These are phyloP conservation scores for Lizanozyma gosingica DNA, from an alignment of 1,139 yeast species.

Conservation along the genomic window DNA sequence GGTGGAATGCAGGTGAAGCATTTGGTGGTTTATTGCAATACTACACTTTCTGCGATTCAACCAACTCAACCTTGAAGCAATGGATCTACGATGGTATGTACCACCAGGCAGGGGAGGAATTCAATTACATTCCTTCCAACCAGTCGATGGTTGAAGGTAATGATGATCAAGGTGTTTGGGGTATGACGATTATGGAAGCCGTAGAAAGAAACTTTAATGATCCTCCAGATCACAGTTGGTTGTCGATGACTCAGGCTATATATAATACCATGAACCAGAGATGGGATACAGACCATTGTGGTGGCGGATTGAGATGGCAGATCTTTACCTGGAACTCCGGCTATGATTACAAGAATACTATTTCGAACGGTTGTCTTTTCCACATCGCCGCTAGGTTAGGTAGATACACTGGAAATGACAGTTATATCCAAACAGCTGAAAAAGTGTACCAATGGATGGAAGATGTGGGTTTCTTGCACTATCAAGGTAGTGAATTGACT, in stretches of 20 bases:
- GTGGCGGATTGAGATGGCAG: conserved; percentile 85
- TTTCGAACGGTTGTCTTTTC: conserved; percentile 72
- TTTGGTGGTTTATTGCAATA: conserved; percentile 54
- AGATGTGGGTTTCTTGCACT: conserved; percentile 38
- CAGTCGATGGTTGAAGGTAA: conserved; percentile 60
- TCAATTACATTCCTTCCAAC: conserved; percentile 48
- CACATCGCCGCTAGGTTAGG: conserved; percentile 73
- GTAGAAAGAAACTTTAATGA: conserved; percentile 52
- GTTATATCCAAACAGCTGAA: conserved; percentile 60
- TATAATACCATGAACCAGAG: conserved; percentile 67
- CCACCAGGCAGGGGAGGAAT: conserved; percentile 44
- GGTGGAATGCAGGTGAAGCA: conserved; percentile 71
- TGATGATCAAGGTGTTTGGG: conserved; percentile 72
- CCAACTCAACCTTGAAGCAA: conserved; percentile 32
- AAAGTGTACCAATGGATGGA: conserved; percentile 64
- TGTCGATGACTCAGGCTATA: conserved; percentile 63
- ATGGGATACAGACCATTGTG: conserved; percentile 61
- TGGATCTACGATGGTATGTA: conserved; percentile 34
- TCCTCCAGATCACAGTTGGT: conserved; percentile 52
- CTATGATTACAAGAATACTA: conserved; percentile 70
- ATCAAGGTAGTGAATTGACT: conserved; percentile 27
- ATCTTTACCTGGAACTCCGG: conserved; percentile 71
- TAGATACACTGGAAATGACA: conserved; percentile 53
- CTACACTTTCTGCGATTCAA: conserved; percentile 36
- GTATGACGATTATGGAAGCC: conserved; percentile 50